Evolutionary conservation across 257 asterid genomes (phyloP).

Genomic region (Nicotiana undulata): DNA sequence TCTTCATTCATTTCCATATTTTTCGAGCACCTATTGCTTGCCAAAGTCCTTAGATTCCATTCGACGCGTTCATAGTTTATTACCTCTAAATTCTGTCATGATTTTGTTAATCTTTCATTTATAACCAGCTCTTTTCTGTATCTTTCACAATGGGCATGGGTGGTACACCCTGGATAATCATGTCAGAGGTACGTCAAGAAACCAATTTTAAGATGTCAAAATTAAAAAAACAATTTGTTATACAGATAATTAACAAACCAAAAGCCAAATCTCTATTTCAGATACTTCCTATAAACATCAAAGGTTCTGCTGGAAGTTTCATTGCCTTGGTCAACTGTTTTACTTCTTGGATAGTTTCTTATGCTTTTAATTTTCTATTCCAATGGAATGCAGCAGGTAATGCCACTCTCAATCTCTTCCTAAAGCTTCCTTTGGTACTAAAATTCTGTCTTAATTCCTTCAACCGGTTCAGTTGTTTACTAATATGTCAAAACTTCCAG

Average conservation of each 20-base stretch:
- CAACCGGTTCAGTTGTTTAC: background rate
- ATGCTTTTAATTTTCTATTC: constrained; percentile 55
- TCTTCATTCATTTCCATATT: background rate
- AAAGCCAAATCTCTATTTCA: constrained; percentile 8
- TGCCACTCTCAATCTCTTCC: background rate
- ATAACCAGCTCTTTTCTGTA: constrained; percentile 22
- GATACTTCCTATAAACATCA: constrained; percentile 68
- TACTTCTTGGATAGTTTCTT: constrained; percentile 38
- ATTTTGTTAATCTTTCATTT: background rate
- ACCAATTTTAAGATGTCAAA: background rate
- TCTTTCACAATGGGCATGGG: constrained; percentile 72
- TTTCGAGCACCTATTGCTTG: background rate
- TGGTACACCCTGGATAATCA: constrained; percentile 62
- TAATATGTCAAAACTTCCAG: constrained; percentile 17
- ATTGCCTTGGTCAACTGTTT: constrained; percentile 51
- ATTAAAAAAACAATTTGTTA: background rate
- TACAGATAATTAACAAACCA: background rate
- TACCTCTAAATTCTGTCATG: background rate
- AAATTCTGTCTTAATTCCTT: no score
- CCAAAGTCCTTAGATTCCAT: background rate
- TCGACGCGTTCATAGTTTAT: background rate
- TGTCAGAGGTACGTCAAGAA: constrained; percentile 58
- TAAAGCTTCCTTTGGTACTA: background rate
- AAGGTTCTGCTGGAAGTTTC: constrained; percentile 59
- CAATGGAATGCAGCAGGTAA: constrained; percentile 67